Evolutionary conservation across 768 basidiomycete species (phyloP).

Genomic region (Leccinum uliginosum): DNA sequence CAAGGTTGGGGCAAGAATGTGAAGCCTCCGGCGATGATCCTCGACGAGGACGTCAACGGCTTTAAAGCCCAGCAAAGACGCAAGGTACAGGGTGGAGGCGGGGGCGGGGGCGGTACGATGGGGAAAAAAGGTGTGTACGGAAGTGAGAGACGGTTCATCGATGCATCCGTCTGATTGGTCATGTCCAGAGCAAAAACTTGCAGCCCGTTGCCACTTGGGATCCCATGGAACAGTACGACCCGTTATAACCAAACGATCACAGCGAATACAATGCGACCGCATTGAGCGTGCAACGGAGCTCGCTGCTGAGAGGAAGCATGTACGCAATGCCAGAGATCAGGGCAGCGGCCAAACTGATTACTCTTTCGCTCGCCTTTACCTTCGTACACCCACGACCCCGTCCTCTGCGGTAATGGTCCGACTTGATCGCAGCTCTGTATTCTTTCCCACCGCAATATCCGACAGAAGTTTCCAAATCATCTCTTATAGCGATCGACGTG

Average conservation of each 20-base stretch:
- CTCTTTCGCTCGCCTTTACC: constrained; percentile 3
- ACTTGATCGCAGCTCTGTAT: constrained; percentile 18
- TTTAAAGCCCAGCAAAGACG: constrained; percentile 61
- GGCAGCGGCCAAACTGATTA: constrained; percentile 61
- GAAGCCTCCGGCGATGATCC: constrained; percentile 85
- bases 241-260: constrained; percentile 81
- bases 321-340: constrained; percentile 42
- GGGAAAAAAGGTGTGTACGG: constrained; percentile 54
- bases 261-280: constrained; percentile 75
- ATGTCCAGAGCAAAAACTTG: constrained; percentile 54
- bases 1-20: constrained; percentile 85
- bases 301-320: constrained; percentile 54
- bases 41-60: constrained; percentile 86
- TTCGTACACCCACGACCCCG: constrained; percentile 9
- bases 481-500: constrained; percentile 13
- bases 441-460: constrained; percentile 23
- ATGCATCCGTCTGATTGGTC: constrained; percentile 1
- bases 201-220: constrained; percentile 63
- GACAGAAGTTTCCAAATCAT: constrained; percentile 22
- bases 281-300: constrained; percentile 66
- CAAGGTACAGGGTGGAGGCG: constrained; percentile 40
- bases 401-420: constrained; percentile 10
- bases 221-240: constrained; percentile 76
- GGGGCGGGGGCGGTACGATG: constrained; percentile 30
- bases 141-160: not conserved